Percentiles rank a stretch among this genome's conserved stretches.
Conservation (phyloP, 768 basidiomycete species). For the Kwoniella heveanensis region DNA sequence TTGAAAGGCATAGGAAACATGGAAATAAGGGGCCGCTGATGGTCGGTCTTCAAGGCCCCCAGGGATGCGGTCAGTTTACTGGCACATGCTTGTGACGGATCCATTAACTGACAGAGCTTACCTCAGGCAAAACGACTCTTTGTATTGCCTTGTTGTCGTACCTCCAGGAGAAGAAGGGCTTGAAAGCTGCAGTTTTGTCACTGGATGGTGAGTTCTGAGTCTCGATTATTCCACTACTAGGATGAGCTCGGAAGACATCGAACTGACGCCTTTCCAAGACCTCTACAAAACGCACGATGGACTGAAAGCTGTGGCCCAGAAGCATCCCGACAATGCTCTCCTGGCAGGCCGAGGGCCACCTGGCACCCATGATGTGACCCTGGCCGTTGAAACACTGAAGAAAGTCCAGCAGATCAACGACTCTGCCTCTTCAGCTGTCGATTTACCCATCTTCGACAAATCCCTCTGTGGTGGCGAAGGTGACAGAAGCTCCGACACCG, state of each 20-base stretch:
- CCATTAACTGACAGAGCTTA: background rate
- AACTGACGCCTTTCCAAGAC: conserved; percentile 63
- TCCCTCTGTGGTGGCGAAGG: conserved; percentile 77
- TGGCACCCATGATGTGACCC: conserved; percentile 80
- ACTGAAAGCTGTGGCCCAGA: conserved; percentile 63
- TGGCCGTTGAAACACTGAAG: conserved; percentile 64
- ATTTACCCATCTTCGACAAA: conserved; percentile 76
- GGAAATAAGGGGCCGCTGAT: conserved; percentile 64
- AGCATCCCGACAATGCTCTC: conserved; percentile 66
- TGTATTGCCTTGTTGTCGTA: conserved; percentile 63
- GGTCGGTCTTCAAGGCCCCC: conserved; percentile 86
- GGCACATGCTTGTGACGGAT: no score
- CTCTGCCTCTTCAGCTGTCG: background rate
- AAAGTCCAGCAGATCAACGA: conserved; percentile 61
- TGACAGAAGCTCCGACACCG: conserved; percentile 66
- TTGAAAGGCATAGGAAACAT: conserved; percentile 21
- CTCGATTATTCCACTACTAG: conserved; percentile 65
- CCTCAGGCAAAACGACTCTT: conserved; percentile 73
- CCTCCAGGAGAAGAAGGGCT: conserved; percentile 46
- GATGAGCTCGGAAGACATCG: background rate
- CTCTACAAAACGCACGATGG: conserved; percentile 76
- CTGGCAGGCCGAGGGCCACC: conserved; percentile 86
- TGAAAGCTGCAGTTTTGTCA: conserved; percentile 51
- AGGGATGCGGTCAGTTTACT: conserved; percentile 67
- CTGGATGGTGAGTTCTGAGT: conserved; percentile 49